These are phyloP conservation scores for Kuraishia capsulata DNA, from an alignment of 805 yeast genomes.

Conservation along the genomic window DNA sequence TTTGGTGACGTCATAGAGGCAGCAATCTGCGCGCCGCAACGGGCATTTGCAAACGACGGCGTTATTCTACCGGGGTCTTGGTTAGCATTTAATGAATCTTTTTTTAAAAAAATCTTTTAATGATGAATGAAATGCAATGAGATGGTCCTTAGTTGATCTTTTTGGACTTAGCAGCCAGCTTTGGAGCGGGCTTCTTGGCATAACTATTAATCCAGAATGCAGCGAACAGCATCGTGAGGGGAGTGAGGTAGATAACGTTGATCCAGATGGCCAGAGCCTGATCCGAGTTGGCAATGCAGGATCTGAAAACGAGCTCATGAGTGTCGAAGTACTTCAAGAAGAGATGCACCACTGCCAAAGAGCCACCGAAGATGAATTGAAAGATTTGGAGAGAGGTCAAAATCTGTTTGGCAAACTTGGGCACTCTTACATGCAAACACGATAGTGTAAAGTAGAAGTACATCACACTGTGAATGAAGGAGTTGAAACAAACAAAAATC, in stretches of 20 bases:
- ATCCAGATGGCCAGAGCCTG: slow-evolving; percentile 54
- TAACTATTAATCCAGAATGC: slow-evolving; percentile 58
- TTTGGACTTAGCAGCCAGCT: neutral
- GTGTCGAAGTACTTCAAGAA: slow-evolving; percentile 52
- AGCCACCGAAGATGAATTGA: slow-evolving; percentile 63
- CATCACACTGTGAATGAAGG: slow-evolving; percentile 71
- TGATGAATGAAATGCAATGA: no score
- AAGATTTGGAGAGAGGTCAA: slow-evolving; percentile 61
- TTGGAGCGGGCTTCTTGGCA: slow-evolving; percentile 14
- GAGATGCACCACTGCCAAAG: slow-evolving; percentile 54
- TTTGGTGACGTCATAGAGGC: neutral
- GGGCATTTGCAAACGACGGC: no score
- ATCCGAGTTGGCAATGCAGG: slow-evolving; percentile 49
- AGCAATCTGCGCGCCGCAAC: no score
- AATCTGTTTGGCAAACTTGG: slow-evolving; percentile 43
- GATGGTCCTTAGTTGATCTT: neutral
- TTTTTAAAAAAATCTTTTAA: no score
- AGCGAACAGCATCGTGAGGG: slow-evolving; percentile 57
- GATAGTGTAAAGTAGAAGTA: slow-evolving; percentile 59
- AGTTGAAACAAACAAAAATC: slow-evolving; percentile 73
- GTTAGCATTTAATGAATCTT: no score
- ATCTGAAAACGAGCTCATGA: slow-evolving; percentile 26
- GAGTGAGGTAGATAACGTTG: slow-evolving; percentile 58
- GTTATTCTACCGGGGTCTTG: no score
- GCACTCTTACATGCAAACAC: slow-evolving; percentile 49